phyloP scores from a whole-genome alignment of 345 rosid species.

The Carallia brachiata region DNA sequence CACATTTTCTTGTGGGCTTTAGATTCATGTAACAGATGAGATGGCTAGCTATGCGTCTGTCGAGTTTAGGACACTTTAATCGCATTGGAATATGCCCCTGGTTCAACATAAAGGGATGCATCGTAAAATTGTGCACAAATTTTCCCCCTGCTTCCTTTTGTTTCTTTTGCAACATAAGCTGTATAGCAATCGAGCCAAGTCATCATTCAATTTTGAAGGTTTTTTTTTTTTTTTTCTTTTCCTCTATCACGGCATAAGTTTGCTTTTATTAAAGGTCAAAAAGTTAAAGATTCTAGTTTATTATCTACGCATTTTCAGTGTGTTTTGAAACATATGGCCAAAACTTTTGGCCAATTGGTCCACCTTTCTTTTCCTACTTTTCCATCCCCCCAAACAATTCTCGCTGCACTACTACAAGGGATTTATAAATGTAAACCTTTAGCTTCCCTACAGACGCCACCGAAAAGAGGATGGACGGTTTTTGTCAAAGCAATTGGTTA shows the following conservation, averaged over 20 bases:
- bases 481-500: too few species aligned
- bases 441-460: background rate
- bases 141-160: background rate
- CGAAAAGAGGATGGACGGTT: too few species aligned
- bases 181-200: background rate
- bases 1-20: too few species aligned
- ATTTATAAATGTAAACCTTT: background rate
- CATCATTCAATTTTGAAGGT: background rate
- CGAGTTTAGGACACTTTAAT: background rate
- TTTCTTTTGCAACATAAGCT: background rate
- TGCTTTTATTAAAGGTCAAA: background rate
- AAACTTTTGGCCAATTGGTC: constrained; percentile 4
- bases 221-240: background rate
- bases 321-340: background rate
- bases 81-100: too few species aligned
- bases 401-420: background rate
- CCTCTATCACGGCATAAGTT: background rate
- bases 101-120: background rate
- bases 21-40: too few species aligned
- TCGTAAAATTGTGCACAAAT: background rate
- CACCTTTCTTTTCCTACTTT: background rate
- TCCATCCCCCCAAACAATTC: background rate
- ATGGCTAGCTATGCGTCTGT: background rate
- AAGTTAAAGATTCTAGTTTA: background rate
- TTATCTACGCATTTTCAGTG: background rate